phyloP scores from a whole-genome alignment of 257 asterid species.

The Solanum acaule region DNA sequence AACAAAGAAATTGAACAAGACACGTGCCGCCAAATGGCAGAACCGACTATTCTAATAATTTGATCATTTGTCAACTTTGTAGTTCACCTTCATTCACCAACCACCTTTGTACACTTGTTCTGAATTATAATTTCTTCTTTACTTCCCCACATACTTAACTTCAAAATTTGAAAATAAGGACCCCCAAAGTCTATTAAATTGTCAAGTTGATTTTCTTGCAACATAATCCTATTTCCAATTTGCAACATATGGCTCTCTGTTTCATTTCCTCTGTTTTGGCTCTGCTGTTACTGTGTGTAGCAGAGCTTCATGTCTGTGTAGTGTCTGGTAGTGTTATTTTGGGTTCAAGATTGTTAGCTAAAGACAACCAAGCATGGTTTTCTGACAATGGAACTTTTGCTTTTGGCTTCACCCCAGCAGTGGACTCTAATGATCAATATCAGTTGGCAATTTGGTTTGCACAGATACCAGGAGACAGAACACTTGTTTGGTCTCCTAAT shows the following conservation, averaged over 20 bases:
- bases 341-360: constrained; percentile 59
- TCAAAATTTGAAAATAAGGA: constrained; percentile 3
- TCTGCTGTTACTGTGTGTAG: constrained; percentile 1
- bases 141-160: background rate
- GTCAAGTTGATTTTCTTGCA: background rate
- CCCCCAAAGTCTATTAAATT: constrained; percentile 9
- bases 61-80: constrained; percentile 46
- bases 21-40: background rate
- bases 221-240: background rate
- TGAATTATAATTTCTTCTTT: constrained; percentile 2
- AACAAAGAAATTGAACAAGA: background rate
- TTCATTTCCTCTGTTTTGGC: constrained; percentile 8
- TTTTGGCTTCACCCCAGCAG: constrained; percentile 45
- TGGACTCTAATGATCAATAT: constrained; percentile 26
- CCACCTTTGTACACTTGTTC: constrained; percentile 60
- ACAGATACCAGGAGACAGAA: constrained; percentile 59
- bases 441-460: constrained; percentile 74
- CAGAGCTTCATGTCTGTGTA: constrained; percentile 6
- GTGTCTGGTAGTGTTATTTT: constrained; percentile 24
- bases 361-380: constrained; percentile 53
- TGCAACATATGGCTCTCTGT: constrained; percentile 9
- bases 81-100: constrained; percentile 84
- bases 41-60: background rate
- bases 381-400: constrained; percentile 80
- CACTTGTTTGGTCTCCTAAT: constrained; percentile 76